A percentile compares a stretch with the other conserved stretches of the same genome.
Conservation (phyloP, 768 basidiomycete genomes). For the Calocybe gangraenosa region DNA sequence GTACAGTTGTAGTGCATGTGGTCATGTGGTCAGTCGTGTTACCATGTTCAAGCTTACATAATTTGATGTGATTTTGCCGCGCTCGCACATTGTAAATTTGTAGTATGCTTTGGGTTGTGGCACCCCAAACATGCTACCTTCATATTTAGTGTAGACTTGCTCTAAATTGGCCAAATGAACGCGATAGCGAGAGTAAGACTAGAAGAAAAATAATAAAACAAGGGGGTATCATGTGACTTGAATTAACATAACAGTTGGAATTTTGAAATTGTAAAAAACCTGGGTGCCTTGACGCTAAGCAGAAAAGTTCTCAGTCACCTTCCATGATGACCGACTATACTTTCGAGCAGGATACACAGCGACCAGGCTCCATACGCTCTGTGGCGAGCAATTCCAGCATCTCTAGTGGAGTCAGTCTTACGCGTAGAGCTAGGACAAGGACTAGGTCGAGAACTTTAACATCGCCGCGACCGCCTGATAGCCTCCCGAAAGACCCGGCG, state of each 20-base stretch:
- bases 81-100: too few species aligned
- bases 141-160: too few species aligned
- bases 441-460: conserved; percentile 45
- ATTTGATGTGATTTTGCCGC: too few species aligned
- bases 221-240: conserved; percentile 5
- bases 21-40: too few species aligned
- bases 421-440: conserved; percentile 50
- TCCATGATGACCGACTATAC: conserved; percentile 23
- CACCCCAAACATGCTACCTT: too few species aligned
- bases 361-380: conserved; percentile 40
- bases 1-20: too few species aligned
- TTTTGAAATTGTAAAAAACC: not conserved
- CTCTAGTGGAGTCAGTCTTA: conserved; percentile 45
- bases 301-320: conserved; percentile 12
- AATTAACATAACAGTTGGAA: conserved; percentile 8
- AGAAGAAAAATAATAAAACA: not conserved
- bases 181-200: too few species aligned
- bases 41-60: too few species aligned
- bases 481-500: conserved; percentile 19
- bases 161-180: too few species aligned
- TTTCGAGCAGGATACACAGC: conserved; percentile 15
- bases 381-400: conserved; percentile 48
- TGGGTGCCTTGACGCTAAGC: conserved; percentile 11
- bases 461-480: conserved; percentile 20
- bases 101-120: too few species aligned